Base-by-base conservation (phyloP, 495 filamentous ascomycete species). In the Hamigera avellanea region DNA sequence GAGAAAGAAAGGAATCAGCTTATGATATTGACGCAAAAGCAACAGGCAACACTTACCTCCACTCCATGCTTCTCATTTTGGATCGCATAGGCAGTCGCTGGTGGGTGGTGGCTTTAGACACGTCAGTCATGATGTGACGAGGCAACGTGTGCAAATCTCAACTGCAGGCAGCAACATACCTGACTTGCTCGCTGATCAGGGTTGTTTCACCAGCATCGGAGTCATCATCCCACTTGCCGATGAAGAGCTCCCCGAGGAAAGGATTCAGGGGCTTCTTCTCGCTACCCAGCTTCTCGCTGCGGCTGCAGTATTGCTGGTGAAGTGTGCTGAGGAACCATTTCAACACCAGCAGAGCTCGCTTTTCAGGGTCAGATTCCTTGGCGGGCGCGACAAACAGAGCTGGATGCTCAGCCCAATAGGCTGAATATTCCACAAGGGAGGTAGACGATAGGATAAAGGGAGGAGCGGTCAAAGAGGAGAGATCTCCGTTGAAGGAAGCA, bases 261-360 rank as follows among this genome's bases (percentile, higher is more conserved):
- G 84, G 84, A 61, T 80, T 96, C 61, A 98, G 65, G 0, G 91
- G 91, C 66, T 98, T 96, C 71, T 96, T 96, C 69, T 95, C 91
- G 46, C 86, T 86, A 15, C 85, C 86, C 31, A 80, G 76, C 59
- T 94, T 86, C 62, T 94, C 87, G 52, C 78, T 95, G 31, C 89
- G 76, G 44, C 76, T 86, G 54, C 80, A 83, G 57, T 96, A 95
- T 48, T 94, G 86, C 59, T 93, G 85, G 67, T 88, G 93, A 37
- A 98, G 71, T 3, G 91, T 96, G 49, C 78, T 89, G 39, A 98
- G 70, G 64, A 98, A 98, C 91, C 91, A 98, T 57, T 91, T 95
- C 36, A 96, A 65, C 14, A 98, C 93, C 7, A 87, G 66, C 40
- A 95, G 59, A 6, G 86, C 80, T 37, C 91, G 75, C 67, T 88